Conservation (phyloP, 164 flowering plant species). For the Nelumbo lutea region DNA sequence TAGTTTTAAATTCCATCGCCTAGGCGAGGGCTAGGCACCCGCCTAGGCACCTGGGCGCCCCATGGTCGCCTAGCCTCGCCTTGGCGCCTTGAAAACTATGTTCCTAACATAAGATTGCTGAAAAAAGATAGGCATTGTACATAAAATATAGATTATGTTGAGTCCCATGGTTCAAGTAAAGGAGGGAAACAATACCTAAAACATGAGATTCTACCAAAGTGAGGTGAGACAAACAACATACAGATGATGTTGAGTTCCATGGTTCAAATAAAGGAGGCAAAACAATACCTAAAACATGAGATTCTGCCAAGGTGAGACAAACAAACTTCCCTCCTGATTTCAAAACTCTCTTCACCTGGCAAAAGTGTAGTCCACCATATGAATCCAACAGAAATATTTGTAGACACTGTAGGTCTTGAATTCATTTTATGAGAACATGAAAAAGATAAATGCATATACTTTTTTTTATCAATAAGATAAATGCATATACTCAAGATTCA, state of each 20-base stretch:
- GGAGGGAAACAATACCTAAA: neutral
- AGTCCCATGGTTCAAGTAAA: neutral
- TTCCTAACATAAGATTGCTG: too few species aligned
- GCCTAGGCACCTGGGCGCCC: too few species aligned
- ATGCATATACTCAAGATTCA: conserved; percentile 10
- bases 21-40: too few species aligned
- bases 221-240: conserved; percentile 18
- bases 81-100: too few species aligned
- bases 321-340: conserved; percentile 62
- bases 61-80: too few species aligned
- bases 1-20: too few species aligned
- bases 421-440: neutral
- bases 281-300: conserved; percentile 82
- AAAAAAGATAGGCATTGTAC: too few species aligned
- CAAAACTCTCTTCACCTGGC: conserved; percentile 79
- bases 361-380: conserved; percentile 5
- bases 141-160: neutral
- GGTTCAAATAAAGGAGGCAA: neutral
- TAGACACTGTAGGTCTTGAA: neutral
- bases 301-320: conserved; percentile 85
- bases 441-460: neutral
- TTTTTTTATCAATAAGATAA: conserved; percentile 6
- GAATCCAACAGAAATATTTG: conserved; percentile 9
- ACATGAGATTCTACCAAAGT: neutral
- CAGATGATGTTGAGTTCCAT: neutral